Evolutionary conservation across 768 basidiomycete genomes (phyloP).

Genomic region (Collybia nuda): DNA sequence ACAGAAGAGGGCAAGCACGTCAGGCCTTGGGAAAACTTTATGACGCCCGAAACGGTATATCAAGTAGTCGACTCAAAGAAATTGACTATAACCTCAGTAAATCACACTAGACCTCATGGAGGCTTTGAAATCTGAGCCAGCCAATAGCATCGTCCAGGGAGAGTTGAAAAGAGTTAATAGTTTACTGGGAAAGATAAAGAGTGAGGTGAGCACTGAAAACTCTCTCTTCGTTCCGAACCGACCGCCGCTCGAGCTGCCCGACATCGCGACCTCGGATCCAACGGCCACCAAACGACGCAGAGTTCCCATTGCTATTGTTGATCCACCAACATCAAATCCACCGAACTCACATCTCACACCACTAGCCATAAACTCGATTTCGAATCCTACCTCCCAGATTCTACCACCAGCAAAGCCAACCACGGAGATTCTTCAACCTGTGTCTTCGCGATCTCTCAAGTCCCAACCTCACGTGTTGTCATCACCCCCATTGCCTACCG

Average conservation of each 20-base stretch:
- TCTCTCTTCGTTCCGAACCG: background rate
- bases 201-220: constrained; percentile 25
- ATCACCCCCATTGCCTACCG: constrained; percentile 4
- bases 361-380: background rate
- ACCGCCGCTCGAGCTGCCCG: background rate
- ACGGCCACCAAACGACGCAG: constrained; percentile 10
- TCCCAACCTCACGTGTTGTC: constrained; percentile 10
- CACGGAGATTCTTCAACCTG: constrained; percentile 27
- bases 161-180: constrained; percentile 57
- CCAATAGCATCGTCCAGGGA: constrained; percentile 58
- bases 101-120: constrained; percentile 55
- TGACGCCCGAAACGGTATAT: constrained; percentile 62
- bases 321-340: background rate
- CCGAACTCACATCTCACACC: background rate
- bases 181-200: constrained; percentile 33
- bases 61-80: constrained; percentile 3
- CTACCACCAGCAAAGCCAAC: background rate
- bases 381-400: background rate
- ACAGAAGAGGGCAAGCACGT: constrained; percentile 75
- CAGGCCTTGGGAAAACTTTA: constrained; percentile 48
- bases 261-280: background rate
- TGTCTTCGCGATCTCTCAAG: constrained; percentile 36
- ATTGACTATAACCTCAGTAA: background rate
- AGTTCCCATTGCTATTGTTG: constrained; percentile 16
- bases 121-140: constrained; percentile 61